A percentile compares a stretch with the other conserved stretches of the same genome.
Evolutionary conservation across 208 protist genomes (phyloP).

Genomic region (Phytomonas sp.): DNA sequence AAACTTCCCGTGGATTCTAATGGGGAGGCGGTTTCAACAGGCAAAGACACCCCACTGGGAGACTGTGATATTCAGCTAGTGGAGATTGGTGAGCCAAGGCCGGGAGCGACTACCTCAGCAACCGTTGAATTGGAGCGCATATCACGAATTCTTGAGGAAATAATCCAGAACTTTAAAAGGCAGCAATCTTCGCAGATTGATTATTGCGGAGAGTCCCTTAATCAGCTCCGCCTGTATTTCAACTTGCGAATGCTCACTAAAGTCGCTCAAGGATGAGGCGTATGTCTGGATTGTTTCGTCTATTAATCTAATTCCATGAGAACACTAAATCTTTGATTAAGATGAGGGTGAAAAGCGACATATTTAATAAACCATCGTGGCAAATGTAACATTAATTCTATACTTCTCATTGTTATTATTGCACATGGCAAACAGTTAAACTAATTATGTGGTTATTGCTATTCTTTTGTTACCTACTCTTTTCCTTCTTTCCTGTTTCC

Average conservation of each 20-base stretch:
- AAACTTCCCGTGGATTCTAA: neutral
- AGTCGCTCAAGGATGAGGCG: neutral
- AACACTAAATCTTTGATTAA: neutral
- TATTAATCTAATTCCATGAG: neutral
- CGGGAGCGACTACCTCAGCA: conserved; percentile 53
- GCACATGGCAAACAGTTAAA: neutral
- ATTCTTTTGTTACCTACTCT: neutral
- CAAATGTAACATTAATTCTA: neutral
- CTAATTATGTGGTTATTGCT: neutral
- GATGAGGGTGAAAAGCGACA: neutral
- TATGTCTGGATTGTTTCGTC: neutral
- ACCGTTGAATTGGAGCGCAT: conserved; percentile 35
- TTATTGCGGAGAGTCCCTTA: neutral
- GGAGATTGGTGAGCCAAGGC: conserved; percentile 37
- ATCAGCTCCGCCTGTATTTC: neutral
- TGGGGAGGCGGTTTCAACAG: neutral
- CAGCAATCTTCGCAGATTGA: neutral
- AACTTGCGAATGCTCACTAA: neutral
- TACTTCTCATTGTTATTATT: neutral
- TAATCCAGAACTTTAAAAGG: neutral
- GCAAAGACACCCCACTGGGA: conserved; percentile 1
- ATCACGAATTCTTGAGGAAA: neutral
- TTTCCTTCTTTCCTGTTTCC: conserved; percentile 11
- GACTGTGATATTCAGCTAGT: conserved; percentile 29
- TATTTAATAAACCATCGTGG: neutral